Base-by-base conservation (phyloP, 2,329 filamentous ascomycete genomes). In the Pseudophaeomoniella oleicola region DNA sequence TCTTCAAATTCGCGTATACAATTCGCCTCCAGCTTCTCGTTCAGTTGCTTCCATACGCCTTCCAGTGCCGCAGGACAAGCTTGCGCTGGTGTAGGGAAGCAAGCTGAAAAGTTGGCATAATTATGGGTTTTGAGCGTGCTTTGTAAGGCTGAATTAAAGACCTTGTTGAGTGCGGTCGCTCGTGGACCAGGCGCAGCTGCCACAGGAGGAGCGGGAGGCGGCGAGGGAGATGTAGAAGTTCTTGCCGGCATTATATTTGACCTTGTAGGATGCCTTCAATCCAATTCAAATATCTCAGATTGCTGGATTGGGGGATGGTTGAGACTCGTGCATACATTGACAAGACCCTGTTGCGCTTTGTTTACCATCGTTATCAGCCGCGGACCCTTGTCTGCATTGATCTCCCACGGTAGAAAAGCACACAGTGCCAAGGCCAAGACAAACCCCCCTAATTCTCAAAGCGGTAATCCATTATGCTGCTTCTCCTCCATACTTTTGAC, bases 51-150 rank as follows among this genome's bases (percentile, higher is more conserved):
- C 56, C 72, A 71, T 15, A 79, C 58, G 3, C 62, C 60, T 46
- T 73, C 66, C 39, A 79, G 49, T 30, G 64, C 66, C 16, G 66
- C 66, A 2, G 71, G 67, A 9, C 70, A 70, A 46, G 75, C 61
- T 46, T 62, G 58, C 13, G 73, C 69, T 2, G 72, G 67, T 0
- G 75, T 79, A 0, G 75, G 74, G 44, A 78, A 78, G 47, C 75
- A 79, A 16, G 70, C 59, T 0, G 71, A 64, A 50, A 78, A 79
- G 46, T 76, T 77, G 34, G 61, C 58, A 50, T 75, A 70, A 6
- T 65, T 72, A 52, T 72, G 75, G 36, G 72, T 71, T 42, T 69
- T 67, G n/a, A 78, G 52, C 1, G 74, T 72, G 42, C 72, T 69
- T 9, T 64, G 61, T 15, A 77, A 62, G 12, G 75, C 73, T 41